Evolutionary conservation across 805 yeast genomes (phyloP), one percentile per base, ranked within the genome.

Genomic region (Zygosaccharomyces kombuchaensis): DNA sequence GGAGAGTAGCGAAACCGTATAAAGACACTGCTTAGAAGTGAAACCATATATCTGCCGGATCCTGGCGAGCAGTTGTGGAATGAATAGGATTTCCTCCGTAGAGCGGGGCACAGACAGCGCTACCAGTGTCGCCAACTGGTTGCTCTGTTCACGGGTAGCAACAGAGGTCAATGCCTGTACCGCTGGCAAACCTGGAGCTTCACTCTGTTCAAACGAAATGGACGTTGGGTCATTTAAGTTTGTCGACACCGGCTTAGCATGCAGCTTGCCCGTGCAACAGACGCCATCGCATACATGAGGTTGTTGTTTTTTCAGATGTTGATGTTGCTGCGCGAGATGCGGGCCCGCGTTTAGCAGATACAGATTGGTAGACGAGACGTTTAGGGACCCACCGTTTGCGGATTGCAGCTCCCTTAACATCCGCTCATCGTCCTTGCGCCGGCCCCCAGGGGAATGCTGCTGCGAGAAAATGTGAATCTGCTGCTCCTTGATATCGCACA

Each of bases 111-210:
- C 75, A 0, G 91, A 77, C 49, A 84, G 74, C 0, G 91, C 87
- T 4, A 84, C 88, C 22, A 78, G 61, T 17, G 74, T 74, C 1
- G 82, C 78, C 41, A 78, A 59, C 54, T 74, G 75, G 37, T 73
- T 56, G 36, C 73, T 70, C 50, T 72, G 67, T 49, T 74, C 73
- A 44, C 74, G 73, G 36, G 70, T 65, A 6, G 75, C 77, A 70
- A 83, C 78, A 26, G 82, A 80, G 14, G 79, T 78, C 40, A 79
- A 64, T 1, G 83, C 80, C 34, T 78, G 71, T 2, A 80, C 80
- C 3, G 89, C 88, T 1, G 82, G 81, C 2, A 87, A 78, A 5
- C 88, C 89, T 0, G 89, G 88, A 1, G 91, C 90, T 47, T 85
- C 87, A 32, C 71, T 71, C 45, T 76, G 81, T 57, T 82, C 87